Conservation (phyloP, 345 rosid genomes). For the Eucalyptus paniculata region DNA sequence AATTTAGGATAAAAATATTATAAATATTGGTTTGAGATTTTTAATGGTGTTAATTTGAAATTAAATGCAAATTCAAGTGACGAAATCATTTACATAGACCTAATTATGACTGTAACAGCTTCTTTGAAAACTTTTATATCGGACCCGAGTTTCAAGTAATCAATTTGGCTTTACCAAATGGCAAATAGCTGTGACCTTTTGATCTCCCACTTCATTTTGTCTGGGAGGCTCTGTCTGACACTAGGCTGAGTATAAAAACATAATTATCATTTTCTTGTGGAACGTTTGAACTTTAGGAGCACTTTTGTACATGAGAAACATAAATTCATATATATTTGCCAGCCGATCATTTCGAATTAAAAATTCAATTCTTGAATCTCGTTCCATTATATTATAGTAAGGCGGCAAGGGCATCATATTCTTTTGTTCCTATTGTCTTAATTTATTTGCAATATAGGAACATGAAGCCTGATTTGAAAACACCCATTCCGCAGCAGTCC, state of each 20-base stretch:
- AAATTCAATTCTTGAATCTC: neutral
- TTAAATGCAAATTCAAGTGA: neutral
- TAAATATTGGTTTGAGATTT: neutral
- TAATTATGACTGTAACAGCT: neutral
- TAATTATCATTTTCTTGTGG: neutral
- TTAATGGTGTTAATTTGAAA: neutral
- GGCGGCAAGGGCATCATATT: neutral
- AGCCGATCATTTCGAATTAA: neutral
- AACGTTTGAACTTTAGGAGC: neutral
- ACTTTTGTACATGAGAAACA: neutral
- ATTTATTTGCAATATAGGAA: neutral
- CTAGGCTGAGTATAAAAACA: neutral
- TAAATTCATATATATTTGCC: neutral
- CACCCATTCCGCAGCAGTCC: neutral
- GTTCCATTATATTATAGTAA: neutral
- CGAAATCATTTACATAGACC: neutral
- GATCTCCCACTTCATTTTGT: neutral
- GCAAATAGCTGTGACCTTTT: neutral
- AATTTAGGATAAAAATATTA: neutral
- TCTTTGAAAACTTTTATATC: neutral
- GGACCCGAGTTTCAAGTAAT: neutral
- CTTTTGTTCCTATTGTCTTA: neutral
- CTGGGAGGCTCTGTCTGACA: neutral
- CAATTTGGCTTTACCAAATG: neutral
- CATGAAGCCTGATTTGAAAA: neutral